These are phyloP conservation scores for Cyberlindnera misumaiensis DNA, from an alignment of 805 yeast species.

Conservation along the genomic window DNA sequence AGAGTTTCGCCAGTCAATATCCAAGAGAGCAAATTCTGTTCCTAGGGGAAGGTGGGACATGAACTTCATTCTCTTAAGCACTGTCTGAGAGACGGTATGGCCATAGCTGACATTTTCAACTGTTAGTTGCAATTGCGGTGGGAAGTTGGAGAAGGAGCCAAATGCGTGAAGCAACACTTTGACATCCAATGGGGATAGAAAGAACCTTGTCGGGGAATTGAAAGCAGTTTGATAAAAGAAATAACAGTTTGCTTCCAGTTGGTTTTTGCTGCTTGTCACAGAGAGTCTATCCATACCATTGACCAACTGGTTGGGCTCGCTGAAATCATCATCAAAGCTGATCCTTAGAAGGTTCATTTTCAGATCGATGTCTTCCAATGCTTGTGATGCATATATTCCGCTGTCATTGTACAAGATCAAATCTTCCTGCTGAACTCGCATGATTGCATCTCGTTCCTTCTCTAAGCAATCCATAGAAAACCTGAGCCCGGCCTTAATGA, in stretches of 20 bases:
- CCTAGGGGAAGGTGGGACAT: constrained; percentile 80
- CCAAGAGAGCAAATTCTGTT: constrained; percentile 75
- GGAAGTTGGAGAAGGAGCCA: constrained; percentile 59
- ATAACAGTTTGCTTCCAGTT: constrained; percentile 38
- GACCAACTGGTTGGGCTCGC: constrained; percentile 15
- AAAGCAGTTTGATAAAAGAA: constrained; percentile 78
- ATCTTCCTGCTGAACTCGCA: constrained; percentile 48
- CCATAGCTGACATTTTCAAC: constrained; percentile 70
- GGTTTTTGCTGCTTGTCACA: background rate
- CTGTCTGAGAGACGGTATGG: constrained; percentile 52
- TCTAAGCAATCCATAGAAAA: constrained; percentile 50
- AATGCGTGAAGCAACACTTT: constrained; percentile 61
- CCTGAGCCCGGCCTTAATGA: constrained; percentile 57
- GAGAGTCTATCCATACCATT: constrained; percentile 6
- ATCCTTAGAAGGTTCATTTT: constrained; percentile 34
- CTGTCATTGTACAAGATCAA: constrained; percentile 53
- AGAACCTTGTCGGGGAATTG: constrained; percentile 56
- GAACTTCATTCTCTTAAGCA: constrained; percentile 58
- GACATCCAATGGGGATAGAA: constrained; percentile 73
- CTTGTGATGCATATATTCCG: constrained; percentile 46
- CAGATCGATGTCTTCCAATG: constrained; percentile 47
- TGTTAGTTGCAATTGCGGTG: constrained; percentile 51
- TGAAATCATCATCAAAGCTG: constrained; percentile 23
- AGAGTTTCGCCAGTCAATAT: constrained; percentile 68
- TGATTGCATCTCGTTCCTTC: constrained; percentile 50